These are phyloP conservation scores for Verticillium albo-atrum DNA, from an alignment of 2,329 filamentous ascomycete genomes.

Conservation along the genomic window DNA sequence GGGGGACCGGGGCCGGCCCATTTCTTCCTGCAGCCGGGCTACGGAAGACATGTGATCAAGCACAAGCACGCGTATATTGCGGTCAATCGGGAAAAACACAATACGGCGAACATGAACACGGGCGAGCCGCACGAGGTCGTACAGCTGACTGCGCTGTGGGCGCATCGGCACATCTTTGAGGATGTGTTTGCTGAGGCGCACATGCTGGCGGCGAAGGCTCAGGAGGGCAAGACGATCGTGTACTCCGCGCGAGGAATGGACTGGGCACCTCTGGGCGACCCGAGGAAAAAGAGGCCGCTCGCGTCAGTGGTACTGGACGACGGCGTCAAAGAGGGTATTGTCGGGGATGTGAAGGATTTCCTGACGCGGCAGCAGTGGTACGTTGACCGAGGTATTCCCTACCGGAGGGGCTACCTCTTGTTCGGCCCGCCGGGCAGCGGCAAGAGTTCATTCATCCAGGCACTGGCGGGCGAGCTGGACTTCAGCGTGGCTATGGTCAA, in stretches of 20 bases:
- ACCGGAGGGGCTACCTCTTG: conserved; percentile 81
- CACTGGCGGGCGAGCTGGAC: conserved; percentile 85
- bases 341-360: conserved; percentile 80
- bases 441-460: conserved; percentile 95
- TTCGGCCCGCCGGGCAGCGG: conserved; percentile 88
- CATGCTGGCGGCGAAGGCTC: conserved; percentile 68
- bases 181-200: conserved; percentile 87
- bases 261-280: conserved; percentile 80
- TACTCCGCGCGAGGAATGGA: conserved; percentile 81
- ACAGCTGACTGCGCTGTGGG: conserved; percentile 85
- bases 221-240: conserved; percentile 90
- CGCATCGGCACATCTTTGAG: conserved; percentile 84
- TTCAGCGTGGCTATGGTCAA: conserved; percentile 93
- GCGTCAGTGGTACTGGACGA: conserved; percentile 82
- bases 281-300: conserved; percentile 80
- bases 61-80: conserved; percentile 84
- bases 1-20: conserved; percentile 66
- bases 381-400: conserved; percentile 89
- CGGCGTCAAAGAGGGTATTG: conserved; percentile 76
- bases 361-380: conserved; percentile 80
- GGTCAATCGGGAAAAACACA: conserved; percentile 81
- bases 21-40: conserved; percentile 87
- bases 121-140: conserved; percentile 94
- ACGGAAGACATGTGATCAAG: conserved; percentile 81
- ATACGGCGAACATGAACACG: conserved; percentile 72